Evolutionary conservation across 257 asterid genomes (phyloP), one percentile per base, ranked within the genome.

Genomic region (Ilex aquifolium): DNA sequence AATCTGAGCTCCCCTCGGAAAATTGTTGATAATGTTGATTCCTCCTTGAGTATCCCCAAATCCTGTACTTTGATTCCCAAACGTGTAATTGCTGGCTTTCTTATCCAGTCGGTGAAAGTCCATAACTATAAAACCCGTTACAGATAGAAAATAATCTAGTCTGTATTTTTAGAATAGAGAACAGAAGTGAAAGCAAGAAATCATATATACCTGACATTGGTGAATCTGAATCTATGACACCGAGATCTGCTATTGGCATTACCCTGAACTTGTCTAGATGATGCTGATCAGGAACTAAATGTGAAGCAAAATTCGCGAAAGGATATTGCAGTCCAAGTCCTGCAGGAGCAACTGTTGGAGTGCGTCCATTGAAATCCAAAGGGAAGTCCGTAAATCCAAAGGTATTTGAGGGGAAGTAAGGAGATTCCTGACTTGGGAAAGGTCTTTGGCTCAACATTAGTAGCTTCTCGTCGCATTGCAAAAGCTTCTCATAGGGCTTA

Each of bases 401-500:
- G 53, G 61, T 16, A 6, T 10, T n/a, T 2, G 78, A 48, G 60
- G 79, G 75, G 59, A 89, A 86, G 57, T 64, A 77, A 13, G 81
- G 83, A 32, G 79, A 68, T 1, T 21, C 52, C 2, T n/a, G 63
- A 57, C 51, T 66, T 2, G 97, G 95, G 39, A 81, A 89, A 9
- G 88, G 82, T 7, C 59, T 60, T 55, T 51, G 73, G 56, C 84
- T 81, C 27, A 87, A 56, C 10, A 16, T 31, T 0, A 15, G 11
- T 16, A 89, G 59, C 0, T 80, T 70, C 61, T 57, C 56, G 31
- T 83, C 82, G 70, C 69, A 74, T 31, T 67, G 76, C 64, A 85
- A 17, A 13, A 90, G 78, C 74, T 79, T 85, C 29, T 81, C 81
- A 27, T 78, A 87, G 32, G 82, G 86, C 44, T 62, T 82, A 8